Percentiles rank a stretch among this genome's conserved stretches.
Evolutionary conservation across 2,329 filamentous ascomycete species (phyloP).

Genomic region (Penicillium sp.): DNA sequence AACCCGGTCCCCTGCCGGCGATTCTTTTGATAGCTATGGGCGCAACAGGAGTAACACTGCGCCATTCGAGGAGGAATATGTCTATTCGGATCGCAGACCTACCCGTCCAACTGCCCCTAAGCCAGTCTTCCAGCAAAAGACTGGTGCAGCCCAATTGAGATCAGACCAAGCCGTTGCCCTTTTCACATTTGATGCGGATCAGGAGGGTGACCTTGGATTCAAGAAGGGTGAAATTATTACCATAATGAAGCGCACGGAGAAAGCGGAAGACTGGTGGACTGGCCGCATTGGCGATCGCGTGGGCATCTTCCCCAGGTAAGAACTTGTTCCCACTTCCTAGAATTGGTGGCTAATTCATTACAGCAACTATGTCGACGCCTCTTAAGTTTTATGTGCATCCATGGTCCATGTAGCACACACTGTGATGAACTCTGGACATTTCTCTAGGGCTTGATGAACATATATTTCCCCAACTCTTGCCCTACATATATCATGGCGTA

Average conservation of each 20-base stretch:
- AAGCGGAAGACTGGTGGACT: slow-evolving; percentile 96
- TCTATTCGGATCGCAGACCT: slow-evolving; percentile 62
- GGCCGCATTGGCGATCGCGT: slow-evolving; percentile 80
- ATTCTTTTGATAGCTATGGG: slow-evolving; percentile 30
- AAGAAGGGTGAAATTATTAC: slow-evolving; percentile 98
- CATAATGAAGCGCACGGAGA: slow-evolving; percentile 90
- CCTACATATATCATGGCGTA: slow-evolving; percentile 21
- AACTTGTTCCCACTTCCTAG: background rate
- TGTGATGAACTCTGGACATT: slow-evolving; percentile 14
- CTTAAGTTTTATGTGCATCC: slow-evolving; percentile 17
- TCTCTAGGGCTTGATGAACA: slow-evolving; percentile 7
- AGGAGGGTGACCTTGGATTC: slow-evolving; percentile 87
- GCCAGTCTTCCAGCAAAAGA: slow-evolving; percentile 66
- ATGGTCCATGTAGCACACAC: slow-evolving; percentile 24
- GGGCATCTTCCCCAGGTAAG: slow-evolving; percentile 86
- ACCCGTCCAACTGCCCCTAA: slow-evolving; percentile 83
- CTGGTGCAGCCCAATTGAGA: slow-evolving; percentile 36
- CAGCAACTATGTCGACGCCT: slow-evolving; percentile 41
- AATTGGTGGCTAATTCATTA: slow-evolving; percentile 9
- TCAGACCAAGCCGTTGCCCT: slow-evolving; percentile 83
- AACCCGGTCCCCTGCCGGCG: slow-evolving; percentile 29
- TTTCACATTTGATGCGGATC: slow-evolving; percentile 91
- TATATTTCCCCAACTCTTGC: slow-evolving; percentile 10
- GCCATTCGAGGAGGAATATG: slow-evolving; percentile 49
- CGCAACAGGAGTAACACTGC: slow-evolving; percentile 40